Conservation (phyloP, 2,329 filamentous ascomycete species). For the Xylaria multiplex region DNA sequence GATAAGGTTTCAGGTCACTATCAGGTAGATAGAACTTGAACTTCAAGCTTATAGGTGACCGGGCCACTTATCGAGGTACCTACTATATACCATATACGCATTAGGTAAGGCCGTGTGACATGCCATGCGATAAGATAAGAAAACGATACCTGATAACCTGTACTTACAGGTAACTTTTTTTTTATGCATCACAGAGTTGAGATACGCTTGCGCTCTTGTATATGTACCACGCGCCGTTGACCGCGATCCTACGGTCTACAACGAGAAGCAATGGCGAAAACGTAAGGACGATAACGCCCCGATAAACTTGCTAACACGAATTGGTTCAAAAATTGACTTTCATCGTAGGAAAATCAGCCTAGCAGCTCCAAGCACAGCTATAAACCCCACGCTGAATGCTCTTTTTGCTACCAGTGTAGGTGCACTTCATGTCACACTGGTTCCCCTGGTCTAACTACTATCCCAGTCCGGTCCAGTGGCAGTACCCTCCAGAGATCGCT, state of each 20-base stretch:
- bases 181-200: conserved; percentile 3
- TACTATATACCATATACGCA: not conserved
- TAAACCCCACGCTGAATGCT: conserved; percentile 75
- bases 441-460: conserved; percentile 24
- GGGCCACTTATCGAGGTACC: too few relatives aligned
- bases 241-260: conserved; percentile 14
- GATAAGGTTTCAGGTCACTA: conserved; percentile 37
- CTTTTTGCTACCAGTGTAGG: conserved; percentile 79
- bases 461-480: conserved; percentile 63
- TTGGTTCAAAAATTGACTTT: conserved; percentile 31
- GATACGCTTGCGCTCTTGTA: not conserved
- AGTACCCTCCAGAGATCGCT: conserved; percentile 57
- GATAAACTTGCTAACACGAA: not conserved
- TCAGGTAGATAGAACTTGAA: too few relatives aligned
- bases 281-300: conserved; percentile 37
- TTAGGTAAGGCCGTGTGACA: not conserved
- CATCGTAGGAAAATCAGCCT: conserved; percentile 53
- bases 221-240: conserved; percentile 2
- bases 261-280: conserved; percentile 46
- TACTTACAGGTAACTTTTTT: conserved; percentile 39
- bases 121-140: conserved; percentile 8
- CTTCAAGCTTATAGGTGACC: too few relatives aligned
- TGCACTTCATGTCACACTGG: conserved; percentile 40
- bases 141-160: conserved; percentile 1
- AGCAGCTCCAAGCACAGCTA: conserved; percentile 60